A percentile compares a stretch with the other conserved stretches of the same genome.
Evolutionary conservation across 2,329 filamentous ascomycete genomes (phyloP).

Genomic region (Capronia coronata): DNA sequence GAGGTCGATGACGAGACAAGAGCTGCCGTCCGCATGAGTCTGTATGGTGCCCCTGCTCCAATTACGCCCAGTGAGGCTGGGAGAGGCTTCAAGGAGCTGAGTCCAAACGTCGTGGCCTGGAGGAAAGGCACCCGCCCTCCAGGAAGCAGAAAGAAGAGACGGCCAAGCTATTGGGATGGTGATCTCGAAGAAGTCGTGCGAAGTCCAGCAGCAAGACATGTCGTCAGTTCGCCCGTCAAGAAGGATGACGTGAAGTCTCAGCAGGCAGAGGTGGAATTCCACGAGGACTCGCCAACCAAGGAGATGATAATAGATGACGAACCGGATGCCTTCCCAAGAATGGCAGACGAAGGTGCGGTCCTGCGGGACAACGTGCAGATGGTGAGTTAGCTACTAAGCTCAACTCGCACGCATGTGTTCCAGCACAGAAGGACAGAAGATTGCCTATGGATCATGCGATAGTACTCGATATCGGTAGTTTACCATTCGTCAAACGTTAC

Average conservation of each 20-base stretch:
- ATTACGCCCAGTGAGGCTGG: slow-evolving; percentile 5
- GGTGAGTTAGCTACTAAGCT: slow-evolving; percentile 2
- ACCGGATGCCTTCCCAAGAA: slow-evolving; percentile 3
- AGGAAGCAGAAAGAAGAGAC: slow-evolving; percentile 22
- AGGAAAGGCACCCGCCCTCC: slow-evolving; percentile 17
- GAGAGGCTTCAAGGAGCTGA: slow-evolving; percentile 23
- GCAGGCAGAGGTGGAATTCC: slow-evolving; percentile 18
- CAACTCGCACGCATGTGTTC: too few relatives aligned
- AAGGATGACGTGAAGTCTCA: slow-evolving; percentile 21
- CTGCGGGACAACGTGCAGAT: slow-evolving; percentile 7
- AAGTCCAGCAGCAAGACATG: slow-evolving; percentile 25
- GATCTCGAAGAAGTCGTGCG: slow-evolving; percentile 26
- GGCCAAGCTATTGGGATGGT: slow-evolving; percentile 28
- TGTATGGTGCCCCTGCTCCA: slow-evolving; percentile 18
- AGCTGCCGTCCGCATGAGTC: slow-evolving; percentile 23
- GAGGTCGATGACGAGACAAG: slow-evolving; percentile 26
- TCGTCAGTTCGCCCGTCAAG: slow-evolving; percentile 20
- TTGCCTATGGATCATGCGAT: too few relatives aligned
- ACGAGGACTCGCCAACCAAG: slow-evolving; percentile 1
- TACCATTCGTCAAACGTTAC: too few relatives aligned
- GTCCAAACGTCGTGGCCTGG: slow-evolving; percentile 25
- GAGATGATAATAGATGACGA: slow-evolving; percentile 2
- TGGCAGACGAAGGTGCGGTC: slow-evolving; percentile 5
- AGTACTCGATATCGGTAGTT: too few relatives aligned
- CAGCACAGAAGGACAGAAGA: too few relatives aligned